phyloP scores from a whole-genome alignment of 2,329 filamentous ascomycete species.

The Aspergillus sp. region DNA sequence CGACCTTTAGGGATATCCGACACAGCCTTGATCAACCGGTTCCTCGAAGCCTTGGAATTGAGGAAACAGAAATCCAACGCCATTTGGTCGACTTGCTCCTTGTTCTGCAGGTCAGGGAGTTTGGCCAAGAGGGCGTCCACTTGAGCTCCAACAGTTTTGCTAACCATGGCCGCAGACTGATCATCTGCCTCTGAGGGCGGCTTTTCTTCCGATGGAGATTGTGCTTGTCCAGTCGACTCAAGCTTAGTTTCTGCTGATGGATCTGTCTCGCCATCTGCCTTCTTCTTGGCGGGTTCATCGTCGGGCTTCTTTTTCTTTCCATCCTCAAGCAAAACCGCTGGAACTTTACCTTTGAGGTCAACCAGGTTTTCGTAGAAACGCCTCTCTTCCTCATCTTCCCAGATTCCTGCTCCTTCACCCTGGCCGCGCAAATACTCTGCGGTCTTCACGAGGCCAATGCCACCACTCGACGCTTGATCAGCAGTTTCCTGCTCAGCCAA shows the following conservation, averaged over 20 bases:
- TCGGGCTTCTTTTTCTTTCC: slow-evolving; percentile 89
- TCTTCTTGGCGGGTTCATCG: slow-evolving; percentile 79
- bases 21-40: slow-evolving; percentile 83
- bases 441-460: slow-evolving; percentile 88
- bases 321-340: slow-evolving; percentile 86
- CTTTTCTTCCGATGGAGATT: slow-evolving; percentile 43
- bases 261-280: slow-evolving; percentile 46
- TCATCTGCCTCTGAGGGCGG: slow-evolving; percentile 59
- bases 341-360: slow-evolving; percentile 92
- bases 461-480: slow-evolving; percentile 59
- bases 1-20: slow-evolving; percentile 93
- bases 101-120: slow-evolving; percentile 84
- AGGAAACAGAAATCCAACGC: slow-evolving; percentile 97
- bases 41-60: slow-evolving; percentile 96
- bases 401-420: slow-evolving; percentile 86
- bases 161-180: slow-evolving; percentile 86
- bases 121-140: slow-evolving; percentile 84
- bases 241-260: slow-evolving; percentile 41
- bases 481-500: slow-evolving; percentile 73
- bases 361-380: slow-evolving; percentile 97
- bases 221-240: slow-evolving; percentile 32
- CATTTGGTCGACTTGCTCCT: slow-evolving; percentile 83
- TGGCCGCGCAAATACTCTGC: slow-evolving; percentile 88
- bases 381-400: slow-evolving; percentile 97
- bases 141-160: slow-evolving; percentile 95